Percentiles rank a stretch among this genome's conserved stretches.
Evolutionary conservation across 2,329 filamentous ascomycete species (phyloP).

Genomic region (Aureobasidium sp.): DNA sequence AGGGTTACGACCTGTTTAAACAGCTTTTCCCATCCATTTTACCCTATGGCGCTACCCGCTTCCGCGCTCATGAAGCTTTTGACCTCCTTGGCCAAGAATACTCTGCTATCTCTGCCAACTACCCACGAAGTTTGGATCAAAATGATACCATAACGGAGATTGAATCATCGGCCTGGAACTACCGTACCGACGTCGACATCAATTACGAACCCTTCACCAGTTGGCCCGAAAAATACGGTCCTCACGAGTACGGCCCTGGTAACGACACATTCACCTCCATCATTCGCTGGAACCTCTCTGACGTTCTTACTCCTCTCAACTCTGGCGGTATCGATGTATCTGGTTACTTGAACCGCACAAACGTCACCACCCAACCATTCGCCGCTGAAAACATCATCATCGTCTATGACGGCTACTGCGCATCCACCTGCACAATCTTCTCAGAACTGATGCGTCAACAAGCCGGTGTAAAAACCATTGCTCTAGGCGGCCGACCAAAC

Average conservation of each 20-base stretch:
- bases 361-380: conserved; percentile 50
- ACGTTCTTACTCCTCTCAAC: conserved; percentile 44
- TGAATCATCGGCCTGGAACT: conserved; percentile 50
- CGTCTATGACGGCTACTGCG: conserved; percentile 50
- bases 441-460: conserved; percentile 51
- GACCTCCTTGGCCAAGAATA: conserved; percentile 47
- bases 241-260: conserved; percentile 41
- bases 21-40: conserved; percentile 58
- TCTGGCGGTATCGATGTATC: conserved; percentile 46
- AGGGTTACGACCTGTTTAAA: conserved; percentile 69
- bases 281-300: conserved; percentile 58
- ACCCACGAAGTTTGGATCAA: conserved; percentile 35
- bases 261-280: conserved; percentile 64
- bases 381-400: conserved; percentile 64
- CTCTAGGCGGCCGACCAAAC: conserved; percentile 46
- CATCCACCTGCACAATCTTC: conserved; percentile 51
- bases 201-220: conserved; percentile 55
- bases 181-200: conserved; percentile 50
- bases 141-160: conserved; percentile 46
- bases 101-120: conserved; percentile 35
- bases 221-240: conserved; percentile 54
- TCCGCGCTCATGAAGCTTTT: conserved; percentile 55
- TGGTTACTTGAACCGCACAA: too few relatives aligned
- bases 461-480: conserved; percentile 46
- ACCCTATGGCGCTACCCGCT: conserved; percentile 56